Evolutionary conservation across 352 stramenopile species (phyloP).

Genomic region (Peronospora destructor): DNA sequence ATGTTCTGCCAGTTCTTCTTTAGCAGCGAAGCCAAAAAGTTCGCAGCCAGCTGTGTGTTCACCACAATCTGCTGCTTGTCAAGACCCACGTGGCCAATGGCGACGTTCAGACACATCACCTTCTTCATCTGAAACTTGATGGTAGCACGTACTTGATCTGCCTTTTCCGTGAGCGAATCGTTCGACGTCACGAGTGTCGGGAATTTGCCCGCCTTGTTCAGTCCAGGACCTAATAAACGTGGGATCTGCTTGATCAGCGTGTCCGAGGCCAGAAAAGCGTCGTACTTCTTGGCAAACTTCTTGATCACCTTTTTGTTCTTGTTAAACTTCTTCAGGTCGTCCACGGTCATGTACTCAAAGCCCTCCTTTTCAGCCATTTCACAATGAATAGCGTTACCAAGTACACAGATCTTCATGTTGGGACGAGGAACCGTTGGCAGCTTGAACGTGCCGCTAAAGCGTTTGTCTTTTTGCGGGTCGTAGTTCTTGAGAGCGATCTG

Average conservation of each 20-base stretch:
- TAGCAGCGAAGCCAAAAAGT: conserved; percentile 98
- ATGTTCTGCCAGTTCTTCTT: conserved; percentile 99
- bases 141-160: conserved; percentile 94
- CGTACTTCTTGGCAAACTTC: conserved; percentile 99
- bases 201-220: conserved; percentile 99
- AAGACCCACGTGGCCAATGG: conserved; percentile 95
- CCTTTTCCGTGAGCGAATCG: conserved; percentile 97
- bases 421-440: conserved; percentile 93
- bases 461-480: conserved; percentile 99
- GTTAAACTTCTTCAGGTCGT: conserved; percentile 99
- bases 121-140: conserved; percentile 99
- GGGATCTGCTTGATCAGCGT: conserved; percentile 99
- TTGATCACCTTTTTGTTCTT: conserved; percentile 99
- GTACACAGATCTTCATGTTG: conserved; percentile 96
- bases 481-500: conserved; percentile 99
- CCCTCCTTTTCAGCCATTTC: conserved; percentile 97
- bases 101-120: conserved; percentile 99
- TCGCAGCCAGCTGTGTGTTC: conserved; percentile 97
- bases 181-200: conserved; percentile 92
- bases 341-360: conserved; percentile 95
- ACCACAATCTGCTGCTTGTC: conserved; percentile 93
- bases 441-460: conserved; percentile 99
- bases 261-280: conserved; percentile 98
- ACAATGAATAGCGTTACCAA: conserved; percentile 98
- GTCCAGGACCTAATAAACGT: conserved; percentile 96